phyloP scores from a whole-genome alignment of 2,329 filamentous ascomycete species.

The Stachybotrys elegans region DNA sequence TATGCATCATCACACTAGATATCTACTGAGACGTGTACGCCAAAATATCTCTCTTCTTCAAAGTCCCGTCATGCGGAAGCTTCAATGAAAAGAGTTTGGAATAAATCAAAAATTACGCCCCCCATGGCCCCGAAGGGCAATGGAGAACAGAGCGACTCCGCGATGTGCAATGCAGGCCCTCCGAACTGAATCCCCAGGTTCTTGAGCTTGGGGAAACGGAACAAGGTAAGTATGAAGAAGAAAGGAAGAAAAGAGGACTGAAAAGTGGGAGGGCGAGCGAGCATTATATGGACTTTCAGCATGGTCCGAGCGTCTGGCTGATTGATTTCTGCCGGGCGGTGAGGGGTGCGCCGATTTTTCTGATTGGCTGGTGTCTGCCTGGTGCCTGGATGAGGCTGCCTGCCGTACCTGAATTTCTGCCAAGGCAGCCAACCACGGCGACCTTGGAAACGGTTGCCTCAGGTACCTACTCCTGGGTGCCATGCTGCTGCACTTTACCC shows the following conservation, averaged over 20 bases:
- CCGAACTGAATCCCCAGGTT: conserved; percentile 34
- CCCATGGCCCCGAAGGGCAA: conserved; percentile 49
- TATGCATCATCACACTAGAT: too few relatives aligned
- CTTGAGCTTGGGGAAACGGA: conserved; percentile 37
- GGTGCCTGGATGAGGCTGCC: background rate
- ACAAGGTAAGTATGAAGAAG: conserved; percentile 49
- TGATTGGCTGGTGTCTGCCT: conserved; percentile 1
- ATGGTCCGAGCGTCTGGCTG: conserved; percentile 3
- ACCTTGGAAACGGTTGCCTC: too few relatives aligned
- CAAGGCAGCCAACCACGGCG: too few relatives aligned
- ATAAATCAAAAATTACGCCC: conserved; percentile 44
- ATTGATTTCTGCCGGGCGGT: conserved; percentile 7
- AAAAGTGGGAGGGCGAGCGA: conserved; percentile 5
- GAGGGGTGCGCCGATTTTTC: background rate
- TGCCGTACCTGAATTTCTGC: background rate
- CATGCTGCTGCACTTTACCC: too few relatives aligned
- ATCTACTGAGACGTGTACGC: too few relatives aligned
- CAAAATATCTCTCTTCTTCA: too few relatives aligned
- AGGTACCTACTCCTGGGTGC: too few relatives aligned
- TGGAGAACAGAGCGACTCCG: conserved; percentile 41
- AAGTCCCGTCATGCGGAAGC: conserved; percentile 28
- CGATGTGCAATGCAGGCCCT: conserved; percentile 50
- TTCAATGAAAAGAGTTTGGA: conserved; percentile 39
- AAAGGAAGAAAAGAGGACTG: conserved; percentile 19
- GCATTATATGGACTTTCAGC: conserved; percentile 10